Base-by-base conservation (phyloP, 345 rosid genomes). In the Eutrema japonicum region DNA sequence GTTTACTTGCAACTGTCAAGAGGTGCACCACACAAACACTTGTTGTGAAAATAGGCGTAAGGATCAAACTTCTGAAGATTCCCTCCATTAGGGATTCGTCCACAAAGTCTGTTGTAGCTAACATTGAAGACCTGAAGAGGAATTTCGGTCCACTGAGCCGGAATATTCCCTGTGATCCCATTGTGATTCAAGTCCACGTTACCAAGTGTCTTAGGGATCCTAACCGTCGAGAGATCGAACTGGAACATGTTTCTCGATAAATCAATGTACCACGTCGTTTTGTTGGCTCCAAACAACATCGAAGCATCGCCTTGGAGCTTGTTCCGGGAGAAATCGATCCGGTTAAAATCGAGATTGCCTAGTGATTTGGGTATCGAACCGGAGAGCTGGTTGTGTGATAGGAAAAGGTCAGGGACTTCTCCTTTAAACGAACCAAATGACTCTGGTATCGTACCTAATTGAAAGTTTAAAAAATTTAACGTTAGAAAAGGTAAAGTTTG, bases 21-120 rank as follows among this genome's bases (percentile, higher is more conserved):
- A 7, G 96, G 98, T 18, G 85, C 79, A 14, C 96, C 98, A 49
- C 97, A 90, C 80, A 93, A 69, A 82, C 98, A 93, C 72, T 75
- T 63, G 38, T 89, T 93, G 64, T 89, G 97, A 71, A 85, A 70
- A 67, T 86, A 90, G 0, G 82, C 3, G 10, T 79, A 70, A 62
- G 67, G 66, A 68, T 81, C 94, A 58, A 90, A 81, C 3, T 63
- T 79, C 86, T 90, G 90, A 78, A 90, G 57, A 60, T 18, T 37
- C 14, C 96, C 96, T 12, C 93, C 96, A 0, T 22, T 81, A 0
- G 97, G 94, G 33, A 93, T 89, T 65, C 52, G 50, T 10, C 97
- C 92, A 64, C 97, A 90, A 41, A 93, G 54, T 67, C 75, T 78
- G 72, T 93, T 93, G 45, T 90, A 89, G 78, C 98, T 90, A 66